Conservation (phyloP, 768 basidiomycete genomes). For the Daedaleopsis sinensis region DNA sequence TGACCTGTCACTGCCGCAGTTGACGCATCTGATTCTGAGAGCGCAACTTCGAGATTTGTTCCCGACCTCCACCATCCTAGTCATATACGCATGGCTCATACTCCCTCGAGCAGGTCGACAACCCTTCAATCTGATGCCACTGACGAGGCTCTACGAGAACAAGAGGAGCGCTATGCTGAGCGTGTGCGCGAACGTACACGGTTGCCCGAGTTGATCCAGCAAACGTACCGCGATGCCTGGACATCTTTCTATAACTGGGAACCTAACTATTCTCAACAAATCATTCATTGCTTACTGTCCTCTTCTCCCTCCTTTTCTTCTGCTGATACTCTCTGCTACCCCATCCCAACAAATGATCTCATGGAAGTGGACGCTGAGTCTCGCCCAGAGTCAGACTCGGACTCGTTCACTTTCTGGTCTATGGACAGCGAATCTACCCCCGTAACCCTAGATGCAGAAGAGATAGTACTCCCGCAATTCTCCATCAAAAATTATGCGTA, state of each 20-base stretch:
- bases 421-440: neutral
- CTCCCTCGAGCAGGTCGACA: neutral
- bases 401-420: neutral
- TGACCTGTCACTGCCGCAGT: neutral
- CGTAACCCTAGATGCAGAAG: neutral
- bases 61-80: neutral
- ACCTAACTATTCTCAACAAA: slow-evolving; percentile 29
- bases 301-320: neutral
- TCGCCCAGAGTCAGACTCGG: no score
- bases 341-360: neutral
- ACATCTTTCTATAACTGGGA: slow-evolving; percentile 52
- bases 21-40: no score
- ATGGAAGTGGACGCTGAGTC: neutral
- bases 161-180: slow-evolving; percentile 2
- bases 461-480: neutral
- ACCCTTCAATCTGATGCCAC: neutral
- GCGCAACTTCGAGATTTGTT: no score
- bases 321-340: neutral
- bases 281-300: slow-evolving; percentile 18
- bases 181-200: neutral
- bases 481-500: slow-evolving; percentile 20
- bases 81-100: neutral
- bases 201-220: neutral
- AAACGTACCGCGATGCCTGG: slow-evolving; percentile 44
- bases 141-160: neutral